Percentiles rank a stretch among this genome's conserved stretches.
phyloP scores from a whole-genome alignment of 257 asterid genomes.

The Henckelia pumila region DNA sequence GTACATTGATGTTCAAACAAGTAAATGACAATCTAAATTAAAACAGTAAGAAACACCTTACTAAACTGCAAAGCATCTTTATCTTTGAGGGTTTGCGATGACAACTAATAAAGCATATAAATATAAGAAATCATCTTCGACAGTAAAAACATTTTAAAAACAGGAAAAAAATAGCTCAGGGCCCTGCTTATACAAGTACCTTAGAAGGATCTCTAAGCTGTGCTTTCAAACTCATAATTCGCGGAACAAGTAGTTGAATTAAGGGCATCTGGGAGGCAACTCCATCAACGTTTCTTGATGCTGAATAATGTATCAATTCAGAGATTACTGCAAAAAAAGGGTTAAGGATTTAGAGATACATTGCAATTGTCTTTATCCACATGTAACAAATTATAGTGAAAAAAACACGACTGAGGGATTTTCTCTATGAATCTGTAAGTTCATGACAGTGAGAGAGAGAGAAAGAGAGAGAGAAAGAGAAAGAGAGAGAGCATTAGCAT shows the following conservation, averaged over 20 bases:
- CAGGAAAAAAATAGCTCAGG: constrained; percentile 2
- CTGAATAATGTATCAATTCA: constrained; percentile 85
- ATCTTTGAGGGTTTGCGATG: constrained; percentile 17
- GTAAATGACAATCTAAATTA: constrained; percentile 17
- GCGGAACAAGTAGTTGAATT: constrained; percentile 90
- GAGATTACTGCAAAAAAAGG: constrained; percentile 70
- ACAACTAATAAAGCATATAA: constrained; percentile 16
- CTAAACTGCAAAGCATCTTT: background rate
- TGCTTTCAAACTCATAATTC: constrained; percentile 75
- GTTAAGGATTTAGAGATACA: constrained; percentile 12
- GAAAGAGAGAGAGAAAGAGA: background rate
- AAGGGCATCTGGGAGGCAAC: constrained; percentile 83
- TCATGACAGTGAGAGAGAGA: background rate
- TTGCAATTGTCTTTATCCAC: constrained; percentile 1
- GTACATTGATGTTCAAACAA: constrained; percentile 7
- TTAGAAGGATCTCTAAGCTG: constrained; percentile 89
- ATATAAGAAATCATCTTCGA: background rate
- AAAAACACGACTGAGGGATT: constrained; percentile 8
- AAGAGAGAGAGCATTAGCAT: constrained; percentile 21
- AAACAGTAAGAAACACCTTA: constrained; percentile 20
- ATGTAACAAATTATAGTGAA: constrained; percentile 18
- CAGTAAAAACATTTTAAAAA: constrained; percentile 18
- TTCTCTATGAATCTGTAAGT: background rate
- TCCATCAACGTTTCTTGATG: constrained; percentile 63
- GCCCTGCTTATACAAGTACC: constrained; percentile 45